Percentiles rank a stretch among this genome's conserved stretches.
Conservation (phyloP, 1,284 basidiomycete species). For the Rhodotorula glutinis region DNA sequence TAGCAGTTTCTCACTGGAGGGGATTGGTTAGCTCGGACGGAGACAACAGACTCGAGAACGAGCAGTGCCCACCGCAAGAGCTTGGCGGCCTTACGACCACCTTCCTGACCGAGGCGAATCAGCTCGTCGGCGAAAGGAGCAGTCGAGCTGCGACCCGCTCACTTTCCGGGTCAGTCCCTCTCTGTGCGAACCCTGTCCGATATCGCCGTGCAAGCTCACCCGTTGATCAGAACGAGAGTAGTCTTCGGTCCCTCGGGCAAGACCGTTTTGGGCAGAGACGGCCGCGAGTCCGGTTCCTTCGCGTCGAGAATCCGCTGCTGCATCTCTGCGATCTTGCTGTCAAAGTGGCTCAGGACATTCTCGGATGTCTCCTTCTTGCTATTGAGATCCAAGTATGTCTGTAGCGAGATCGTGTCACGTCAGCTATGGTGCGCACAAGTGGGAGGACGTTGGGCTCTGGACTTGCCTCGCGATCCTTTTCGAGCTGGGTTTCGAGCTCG, state of each 20-base stretch:
- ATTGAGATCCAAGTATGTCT: background rate
- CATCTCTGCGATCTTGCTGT: background rate
- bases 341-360: background rate
- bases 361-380: background rate
- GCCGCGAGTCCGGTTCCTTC: background rate
- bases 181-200: no score
- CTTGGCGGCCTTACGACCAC: background rate
- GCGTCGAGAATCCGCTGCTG: background rate
- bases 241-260: background rate
- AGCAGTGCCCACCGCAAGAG: background rate
- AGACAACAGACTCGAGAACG: rapidly evolving
- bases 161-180: no score
- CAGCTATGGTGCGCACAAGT: no score
- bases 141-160: background rate
- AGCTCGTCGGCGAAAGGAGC: constrained; percentile 7
- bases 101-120: background rate
- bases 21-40: no score
- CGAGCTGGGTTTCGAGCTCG: background rate
- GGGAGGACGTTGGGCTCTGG: background rate
- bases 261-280: no score
- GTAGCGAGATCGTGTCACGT: no score
- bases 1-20: background rate
- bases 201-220: background rate
- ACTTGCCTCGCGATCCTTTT: background rate
- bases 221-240: background rate